Evolutionary conservation across 495 filamentous ascomycete species (phyloP), one percentile per base, ranked within the genome.

Genomic region (Tuber microsphaerosporum): DNA sequence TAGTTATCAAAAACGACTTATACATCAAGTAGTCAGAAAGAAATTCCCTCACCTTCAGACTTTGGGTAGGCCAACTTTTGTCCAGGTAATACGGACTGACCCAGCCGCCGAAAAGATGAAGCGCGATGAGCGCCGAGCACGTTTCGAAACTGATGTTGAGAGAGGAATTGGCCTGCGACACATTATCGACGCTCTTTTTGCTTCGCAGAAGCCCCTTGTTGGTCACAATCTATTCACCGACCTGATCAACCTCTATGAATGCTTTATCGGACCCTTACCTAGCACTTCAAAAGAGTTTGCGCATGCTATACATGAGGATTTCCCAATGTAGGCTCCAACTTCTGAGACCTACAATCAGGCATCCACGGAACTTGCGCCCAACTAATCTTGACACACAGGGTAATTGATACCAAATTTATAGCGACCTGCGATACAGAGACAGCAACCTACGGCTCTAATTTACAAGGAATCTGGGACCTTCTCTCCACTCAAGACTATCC

Each of bases 391-490:
- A 6, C 26, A 4, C 17, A 61, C 16, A 81, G 84, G 2, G 83
- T 95, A 22, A 84, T 93, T 9, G 93, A 96, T 79, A 94, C 92
- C 0, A 94, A 94, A 79, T 93, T 90, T 76, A 86, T 97, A 73
- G 88, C 89, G 31, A 90, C 89, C 9, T 85, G 88, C 75, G 84
- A 86, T n/a, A 81, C 75, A 39, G 75, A 79, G 22, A 85, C 80
- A 85, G 85, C 81, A 69, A 69, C 77, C 26, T 74, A 75, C 16
- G 85, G 87, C 61, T 85, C 85, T 37, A 86, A 85, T 22, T 86
- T 88, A 17, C 86, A 73, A 82, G 79, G 31, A 85, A 87, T 82
- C 1, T 75, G 73, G 46, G 81, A 78, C 39, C 71, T 75, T 20
- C 78, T 85, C 17, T 14, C 69, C 16, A 34, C 77, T 42, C 77